A percentile compares a stretch with the other conserved stretches of the same genome.
Evolutionary conservation across 768 basidiomycete genomes (phyloP).

Genomic region (Agaricus sinodeliciosus): DNA sequence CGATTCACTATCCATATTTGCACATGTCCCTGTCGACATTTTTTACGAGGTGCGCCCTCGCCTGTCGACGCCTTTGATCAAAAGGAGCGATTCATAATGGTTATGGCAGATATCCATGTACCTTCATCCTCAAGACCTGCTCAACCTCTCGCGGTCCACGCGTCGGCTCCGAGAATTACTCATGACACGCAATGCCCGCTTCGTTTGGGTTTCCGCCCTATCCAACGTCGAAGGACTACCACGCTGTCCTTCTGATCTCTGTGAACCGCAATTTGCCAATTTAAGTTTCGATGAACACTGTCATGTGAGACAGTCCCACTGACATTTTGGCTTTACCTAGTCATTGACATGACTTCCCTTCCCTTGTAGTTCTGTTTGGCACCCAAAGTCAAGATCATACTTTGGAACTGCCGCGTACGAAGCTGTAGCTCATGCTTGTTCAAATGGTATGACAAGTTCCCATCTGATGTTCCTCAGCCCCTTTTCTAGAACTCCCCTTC

Average conservation of each 20-base stretch:
- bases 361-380: constrained; percentile 25
- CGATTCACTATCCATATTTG: constrained; percentile 15
- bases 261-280: constrained; percentile 36
- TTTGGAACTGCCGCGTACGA: constrained; percentile 31
- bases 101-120: constrained; percentile 34
- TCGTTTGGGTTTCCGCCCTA: constrained; percentile 32
- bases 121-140: constrained; percentile 37
- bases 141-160: constrained; percentile 37
- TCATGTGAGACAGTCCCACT: constrained; percentile 26
- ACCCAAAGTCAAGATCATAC: constrained; percentile 22
- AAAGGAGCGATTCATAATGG: neutral
- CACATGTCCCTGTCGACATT: constrained; percentile 24
- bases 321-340: neutral
- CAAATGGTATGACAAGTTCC: constrained; percentile 19
- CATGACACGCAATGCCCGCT: constrained; percentile 23
- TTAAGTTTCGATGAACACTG: constrained; percentile 39
- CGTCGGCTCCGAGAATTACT: constrained; percentile 34
- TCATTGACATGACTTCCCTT: neutral
- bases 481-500: neutral
- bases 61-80: neutral
- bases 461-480: neutral
- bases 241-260: constrained; percentile 35
- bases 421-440: constrained; percentile 29
- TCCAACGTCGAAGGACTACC: constrained; percentile 29
- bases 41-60: constrained; percentile 22